Percentiles rank a stretch among this genome's conserved stretches.
Evolutionary conservation across 257 asterid genomes (phyloP).

Genomic region (Solanum paucissectum): DNA sequence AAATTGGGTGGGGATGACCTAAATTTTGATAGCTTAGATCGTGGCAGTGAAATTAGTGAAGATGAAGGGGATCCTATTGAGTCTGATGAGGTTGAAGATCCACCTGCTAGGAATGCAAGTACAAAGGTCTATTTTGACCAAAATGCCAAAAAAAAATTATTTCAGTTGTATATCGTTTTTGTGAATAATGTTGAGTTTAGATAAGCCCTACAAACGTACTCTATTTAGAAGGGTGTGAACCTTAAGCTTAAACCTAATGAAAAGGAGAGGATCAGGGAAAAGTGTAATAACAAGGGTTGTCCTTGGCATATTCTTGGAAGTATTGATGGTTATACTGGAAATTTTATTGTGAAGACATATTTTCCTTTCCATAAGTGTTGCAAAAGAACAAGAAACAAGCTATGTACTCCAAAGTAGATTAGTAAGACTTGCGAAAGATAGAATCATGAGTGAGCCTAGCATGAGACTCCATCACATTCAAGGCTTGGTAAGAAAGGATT

Average conservation of each 20-base stretch:
- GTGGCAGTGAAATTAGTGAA: background rate
- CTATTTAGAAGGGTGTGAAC: background rate
- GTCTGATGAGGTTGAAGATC: background rate
- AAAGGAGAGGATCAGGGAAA: background rate
- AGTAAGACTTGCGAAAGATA: background rate
- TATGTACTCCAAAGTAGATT: background rate
- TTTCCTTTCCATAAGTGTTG: background rate
- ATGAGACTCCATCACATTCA: background rate
- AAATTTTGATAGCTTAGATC: background rate
- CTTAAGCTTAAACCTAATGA: background rate
- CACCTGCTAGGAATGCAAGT: background rate
- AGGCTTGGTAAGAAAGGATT: background rate
- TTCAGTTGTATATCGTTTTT: background rate
- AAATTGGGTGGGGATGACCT: background rate
- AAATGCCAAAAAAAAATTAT: fast-evolving
- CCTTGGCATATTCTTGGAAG: slow-evolving; percentile 11
- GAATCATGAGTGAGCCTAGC: background rate
- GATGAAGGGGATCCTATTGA: background rate
- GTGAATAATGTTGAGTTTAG: background rate
- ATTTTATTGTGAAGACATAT: background rate
- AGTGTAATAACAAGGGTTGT: background rate
- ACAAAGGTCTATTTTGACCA: background rate
- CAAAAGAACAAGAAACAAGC: background rate
- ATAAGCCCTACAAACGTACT: background rate
- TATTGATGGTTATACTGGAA: background rate